phyloP scores from a whole-genome alignment of 2,329 filamentous ascomycete genomes.

The Fusarium multiceps region DNA sequence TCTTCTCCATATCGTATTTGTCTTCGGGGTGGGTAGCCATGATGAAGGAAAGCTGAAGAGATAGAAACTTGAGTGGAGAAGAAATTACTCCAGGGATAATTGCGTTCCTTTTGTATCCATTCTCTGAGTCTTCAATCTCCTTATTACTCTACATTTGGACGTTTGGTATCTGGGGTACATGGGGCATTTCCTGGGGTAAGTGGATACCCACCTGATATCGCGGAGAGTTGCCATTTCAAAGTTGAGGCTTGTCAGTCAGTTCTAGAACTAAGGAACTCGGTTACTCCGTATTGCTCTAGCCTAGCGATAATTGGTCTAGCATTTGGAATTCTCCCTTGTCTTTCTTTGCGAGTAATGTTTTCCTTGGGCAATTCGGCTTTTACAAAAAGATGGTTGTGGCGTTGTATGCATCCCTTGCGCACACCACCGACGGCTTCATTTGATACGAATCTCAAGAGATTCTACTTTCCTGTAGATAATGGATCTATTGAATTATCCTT shows the following conservation, averaged over 20 bases:
- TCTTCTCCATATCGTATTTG: background rate
- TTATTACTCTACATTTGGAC: no score
- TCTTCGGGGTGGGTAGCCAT: background rate
- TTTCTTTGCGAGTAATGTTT: no score
- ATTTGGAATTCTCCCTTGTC: background rate
- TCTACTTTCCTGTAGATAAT: no score
- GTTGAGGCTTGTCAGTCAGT: background rate
- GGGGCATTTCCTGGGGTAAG: background rate
- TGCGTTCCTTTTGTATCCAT: background rate
- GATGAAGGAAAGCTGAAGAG: background rate
- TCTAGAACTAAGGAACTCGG: background rate
- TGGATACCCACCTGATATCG: background rate
- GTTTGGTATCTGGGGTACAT: background rate
- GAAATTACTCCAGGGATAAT: background rate
- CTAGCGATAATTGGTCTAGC: fast-evolving
- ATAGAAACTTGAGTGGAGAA: background rate
- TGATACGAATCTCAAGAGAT: no score
- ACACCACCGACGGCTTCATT: background rate
- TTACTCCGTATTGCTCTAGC: background rate
- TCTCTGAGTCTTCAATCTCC: background rate
- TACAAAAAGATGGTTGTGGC: background rate
- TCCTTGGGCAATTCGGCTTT: background rate
- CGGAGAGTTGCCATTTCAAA: background rate
- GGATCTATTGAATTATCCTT: no score
- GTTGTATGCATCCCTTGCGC: background rate